Percentiles rank a stretch among this genome's conserved stretches.
Conservation (phyloP, 805 yeast genomes). For the Gaillardinia entomophila region DNA sequence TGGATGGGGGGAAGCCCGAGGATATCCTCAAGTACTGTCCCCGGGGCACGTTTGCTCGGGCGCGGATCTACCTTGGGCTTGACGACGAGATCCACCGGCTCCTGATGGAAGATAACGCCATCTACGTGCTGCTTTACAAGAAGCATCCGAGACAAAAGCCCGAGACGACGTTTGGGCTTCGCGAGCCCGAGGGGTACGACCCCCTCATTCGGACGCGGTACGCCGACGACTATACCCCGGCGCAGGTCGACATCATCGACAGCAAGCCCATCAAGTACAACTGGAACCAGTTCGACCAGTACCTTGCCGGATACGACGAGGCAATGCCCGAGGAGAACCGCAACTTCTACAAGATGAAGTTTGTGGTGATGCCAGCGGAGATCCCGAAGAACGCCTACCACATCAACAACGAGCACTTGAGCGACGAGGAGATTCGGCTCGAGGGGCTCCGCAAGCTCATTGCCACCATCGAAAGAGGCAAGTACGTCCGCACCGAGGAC, state of each 20-base stretch:
- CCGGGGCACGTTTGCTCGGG: constrained; percentile 39
- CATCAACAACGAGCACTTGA: constrained; percentile 54
- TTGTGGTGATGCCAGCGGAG: constrained; percentile 79
- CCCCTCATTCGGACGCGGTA: constrained; percentile 70
- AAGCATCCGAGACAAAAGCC: constrained; percentile 14
- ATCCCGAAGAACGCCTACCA: constrained; percentile 50
- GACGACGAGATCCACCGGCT: constrained; percentile 85
- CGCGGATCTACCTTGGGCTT: constrained; percentile 67
- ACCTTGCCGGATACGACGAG: constrained; percentile 87
- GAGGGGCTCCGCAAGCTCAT: constrained; percentile 79
- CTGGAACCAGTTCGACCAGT: constrained; percentile 91
- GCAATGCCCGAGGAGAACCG: constrained; percentile 50
- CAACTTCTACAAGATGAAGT: constrained; percentile 63
- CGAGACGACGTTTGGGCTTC: constrained; percentile 4
- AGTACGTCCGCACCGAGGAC: constrained; percentile 29
- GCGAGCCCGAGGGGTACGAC: constrained; percentile 5
- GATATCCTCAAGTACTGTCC: constrained; percentile 55
- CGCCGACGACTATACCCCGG: constrained; percentile 56
- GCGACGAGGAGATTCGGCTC: constrained; percentile 83
- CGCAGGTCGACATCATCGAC: constrained; percentile 51
- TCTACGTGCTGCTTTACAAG: constrained; percentile 73
- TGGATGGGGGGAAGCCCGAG: constrained; percentile 58
- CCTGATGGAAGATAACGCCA: constrained; percentile 59
- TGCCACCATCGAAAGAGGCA: constrained; percentile 53
- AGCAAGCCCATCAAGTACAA: constrained; percentile 53